These are phyloP conservation scores for Emergomyces pasteurianus DNA, from an alignment of 2,329 filamentous ascomycete species.

Conservation along the genomic window DNA sequence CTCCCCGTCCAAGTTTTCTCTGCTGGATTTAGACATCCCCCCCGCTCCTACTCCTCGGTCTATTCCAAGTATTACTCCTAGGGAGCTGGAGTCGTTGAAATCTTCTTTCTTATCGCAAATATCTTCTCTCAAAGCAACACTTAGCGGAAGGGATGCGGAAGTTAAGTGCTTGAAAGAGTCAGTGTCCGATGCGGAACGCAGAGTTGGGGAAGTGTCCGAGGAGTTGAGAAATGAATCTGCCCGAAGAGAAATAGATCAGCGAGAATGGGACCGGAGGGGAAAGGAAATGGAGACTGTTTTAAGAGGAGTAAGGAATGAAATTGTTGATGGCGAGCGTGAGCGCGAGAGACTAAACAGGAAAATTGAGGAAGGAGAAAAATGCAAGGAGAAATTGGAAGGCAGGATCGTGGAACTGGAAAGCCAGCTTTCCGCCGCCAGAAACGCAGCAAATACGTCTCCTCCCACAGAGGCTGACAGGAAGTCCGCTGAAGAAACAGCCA, in stretches of 20 bases:
- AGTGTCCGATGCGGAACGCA: conserved; percentile 79
- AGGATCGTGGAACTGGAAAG: conserved; percentile 36
- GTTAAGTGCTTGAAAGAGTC: conserved; percentile 77
- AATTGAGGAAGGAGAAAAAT: conserved; percentile 63
- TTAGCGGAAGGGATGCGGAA: conserved; percentile 89
- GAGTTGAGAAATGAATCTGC: conserved; percentile 65
- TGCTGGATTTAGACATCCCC: conserved; percentile 88
- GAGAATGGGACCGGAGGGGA: conserved; percentile 72
- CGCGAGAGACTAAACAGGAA: conserved; percentile 65
- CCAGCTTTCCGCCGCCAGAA: conserved; percentile 32
- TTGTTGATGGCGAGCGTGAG: conserved; percentile 65
- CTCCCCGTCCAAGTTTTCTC: conserved; percentile 47
- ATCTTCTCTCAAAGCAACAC: conserved; percentile 79
- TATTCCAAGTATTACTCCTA: conserved; percentile 77
- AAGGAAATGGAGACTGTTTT: conserved; percentile 77
- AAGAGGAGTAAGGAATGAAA: conserved; percentile 67
- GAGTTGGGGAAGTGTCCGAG: conserved; percentile 77
- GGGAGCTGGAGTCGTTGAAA: conserved; percentile 86
- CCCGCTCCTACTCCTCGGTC: conserved; percentile 85
- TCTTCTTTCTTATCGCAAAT: conserved; percentile 86
- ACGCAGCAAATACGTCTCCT: conserved; percentile 23
- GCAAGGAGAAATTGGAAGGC: conserved; percentile 33
- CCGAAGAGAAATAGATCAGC: conserved; percentile 63
- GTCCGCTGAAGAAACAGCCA: conserved; percentile 37
- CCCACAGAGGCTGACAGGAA: conserved; percentile 22